Evolutionary conservation across 202 grass and related monocot genomes (phyloP), one percentile per base, ranked within the genome.

Genomic region (Carex sylvatica): DNA sequence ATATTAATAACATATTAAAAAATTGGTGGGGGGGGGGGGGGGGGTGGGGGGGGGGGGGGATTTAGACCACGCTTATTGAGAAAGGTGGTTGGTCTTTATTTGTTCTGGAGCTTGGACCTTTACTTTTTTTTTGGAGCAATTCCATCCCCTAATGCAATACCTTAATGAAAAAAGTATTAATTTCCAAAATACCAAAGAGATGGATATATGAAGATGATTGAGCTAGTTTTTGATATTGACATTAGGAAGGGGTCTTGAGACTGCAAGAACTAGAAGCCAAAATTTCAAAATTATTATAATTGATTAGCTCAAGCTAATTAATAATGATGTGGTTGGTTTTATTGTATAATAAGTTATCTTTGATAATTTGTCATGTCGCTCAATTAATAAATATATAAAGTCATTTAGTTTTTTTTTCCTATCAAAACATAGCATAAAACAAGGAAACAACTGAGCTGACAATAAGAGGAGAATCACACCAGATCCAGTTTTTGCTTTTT

Each of bases 81-180:
- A 74, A 52, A 74, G 23, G 70, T 74, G 70, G 70, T 74, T 74
- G 70, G 47, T 74, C 47, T 10, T 28, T n/a, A 53, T 52, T 52
- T 26, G 26, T 11, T 24, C 15, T 52, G 11, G 22, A 51, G 70
- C 51, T 51, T 52, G 5, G 70, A 52, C 70, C 44, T 52, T 73
- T 28, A n/a, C 22, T 16, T 72, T 72, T 72, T 72, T 19, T 19
- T 51, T 26, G 42, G 69, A 72, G 19, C 38, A 51, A 24, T 72
- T 14, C 23, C 18, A 71, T 68, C 36, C 31, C 65, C 0, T 15
- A 47, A 9, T 47, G 6, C n/a, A 71, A 9, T 42, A 3, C 10
- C 18, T 47, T 72, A 19, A 49, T 72, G 4, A 24, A 10, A 49
- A 51, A 4, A 0, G 0, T 18, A 1, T 26, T 28, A 4, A 18